Conservation (phyloP, 1,139 yeast species). For the Sugiyamaella novakii region DNA sequence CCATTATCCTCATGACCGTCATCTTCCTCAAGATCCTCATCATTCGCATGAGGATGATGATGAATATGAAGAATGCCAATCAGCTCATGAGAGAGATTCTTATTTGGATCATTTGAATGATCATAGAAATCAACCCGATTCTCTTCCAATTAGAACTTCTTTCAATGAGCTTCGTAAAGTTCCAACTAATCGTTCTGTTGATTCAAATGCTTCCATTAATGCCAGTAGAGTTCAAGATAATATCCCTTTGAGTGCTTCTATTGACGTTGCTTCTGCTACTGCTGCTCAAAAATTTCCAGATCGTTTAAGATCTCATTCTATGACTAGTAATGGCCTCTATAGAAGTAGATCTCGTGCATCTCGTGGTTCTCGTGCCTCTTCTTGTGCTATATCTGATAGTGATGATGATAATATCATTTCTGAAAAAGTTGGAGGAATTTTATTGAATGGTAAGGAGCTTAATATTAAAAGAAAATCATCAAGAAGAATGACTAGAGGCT, state of each 20-base stretch:
- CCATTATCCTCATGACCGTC: conserved; percentile 3
- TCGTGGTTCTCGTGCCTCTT: conserved; percentile 28
- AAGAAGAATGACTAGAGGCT: conserved; percentile 30
- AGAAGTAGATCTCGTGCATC: conserved; percentile 24
- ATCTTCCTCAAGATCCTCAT: not conserved
- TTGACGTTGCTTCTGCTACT: conserved; percentile 22
- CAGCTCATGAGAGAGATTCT: conserved; percentile 13
- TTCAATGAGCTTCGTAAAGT: conserved; percentile 22
- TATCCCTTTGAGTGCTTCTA: conserved; percentile 17
- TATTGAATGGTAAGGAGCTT: conserved; percentile 21
- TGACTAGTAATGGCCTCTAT: conserved; percentile 16
- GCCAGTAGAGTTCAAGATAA: conserved; percentile 6
- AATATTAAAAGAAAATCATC: conserved; percentile 24
- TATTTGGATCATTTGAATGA: conserved; percentile 31
- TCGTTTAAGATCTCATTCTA: conserved; percentile 16
- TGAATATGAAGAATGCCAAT: conserved; percentile 18
- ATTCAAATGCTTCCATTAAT: conserved; percentile 6
- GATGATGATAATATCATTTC: conserved; percentile 17
- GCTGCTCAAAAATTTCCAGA: conserved; percentile 18
- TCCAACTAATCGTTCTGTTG: conserved; percentile 12
- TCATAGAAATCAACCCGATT: conserved; percentile 40
- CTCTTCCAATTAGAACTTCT: conserved; percentile 35
- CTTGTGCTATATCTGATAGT: conserved; percentile 33
- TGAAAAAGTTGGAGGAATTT: conserved; percentile 24
- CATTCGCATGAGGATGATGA: conserved; percentile 10